Conservation (phyloP, 345 rosid genomes). For the Physaria fendleri region DNA sequence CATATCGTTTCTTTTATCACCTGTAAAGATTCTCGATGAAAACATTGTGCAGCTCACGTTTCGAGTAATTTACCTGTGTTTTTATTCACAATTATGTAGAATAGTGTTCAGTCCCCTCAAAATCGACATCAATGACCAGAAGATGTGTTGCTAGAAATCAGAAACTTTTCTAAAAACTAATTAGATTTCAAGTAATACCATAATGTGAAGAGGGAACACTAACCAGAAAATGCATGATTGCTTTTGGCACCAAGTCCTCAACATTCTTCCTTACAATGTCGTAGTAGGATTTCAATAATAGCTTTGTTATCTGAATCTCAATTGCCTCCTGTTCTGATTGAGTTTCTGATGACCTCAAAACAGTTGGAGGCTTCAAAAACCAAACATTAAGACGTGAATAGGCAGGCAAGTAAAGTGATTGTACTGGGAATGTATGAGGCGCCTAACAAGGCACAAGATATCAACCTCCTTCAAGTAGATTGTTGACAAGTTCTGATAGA, state of each 20-base stretch:
- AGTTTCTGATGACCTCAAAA: conserved; percentile 67
- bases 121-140: not conserved
- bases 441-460: conserved; percentile 1
- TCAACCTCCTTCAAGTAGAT: conserved; percentile 75
- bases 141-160: not conserved
- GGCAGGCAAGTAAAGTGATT: not conserved
- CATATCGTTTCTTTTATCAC: conserved; percentile 24
- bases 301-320: conserved; percentile 70
- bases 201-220: conserved; percentile 1
- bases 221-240: conserved; percentile 97
- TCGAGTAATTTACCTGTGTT: conserved; percentile 75
- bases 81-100: conserved; percentile 6
- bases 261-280: conserved; percentile 88
- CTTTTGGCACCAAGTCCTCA: conserved; percentile 78
- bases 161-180: not conserved
- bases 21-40: conserved; percentile 93
- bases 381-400: not conserved
- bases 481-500: conserved; percentile 51
- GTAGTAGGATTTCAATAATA: conserved; percentile 80
- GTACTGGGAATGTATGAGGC: not conserved
- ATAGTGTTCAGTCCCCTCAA: not conserved
- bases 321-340: conserved; percentile 66
- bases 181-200: not conserved
- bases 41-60: conserved; percentile 87
- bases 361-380: conserved; percentile 60